Percentiles rank a stretch among this genome's conserved stretches.
These are phyloP conservation scores for Rhododendron simsii DNA, from an alignment of 148 eudicot genomes.

Conservation along the genomic window DNA sequence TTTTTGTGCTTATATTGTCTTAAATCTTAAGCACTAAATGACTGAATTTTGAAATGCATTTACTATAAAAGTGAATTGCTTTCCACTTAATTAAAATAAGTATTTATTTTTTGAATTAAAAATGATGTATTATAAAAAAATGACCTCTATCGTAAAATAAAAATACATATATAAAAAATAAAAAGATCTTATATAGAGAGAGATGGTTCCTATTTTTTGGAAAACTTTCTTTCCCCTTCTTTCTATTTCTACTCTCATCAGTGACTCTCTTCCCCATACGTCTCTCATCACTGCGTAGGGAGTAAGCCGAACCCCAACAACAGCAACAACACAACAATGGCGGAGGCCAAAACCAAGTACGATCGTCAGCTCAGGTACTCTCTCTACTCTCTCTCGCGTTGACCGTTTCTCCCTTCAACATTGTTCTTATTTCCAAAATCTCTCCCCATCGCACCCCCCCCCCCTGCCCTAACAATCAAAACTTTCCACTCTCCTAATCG, in stretches of 20 bases:
- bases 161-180: no score
- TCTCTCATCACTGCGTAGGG: neutral
- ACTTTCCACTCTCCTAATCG: neutral
- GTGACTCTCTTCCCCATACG: neutral
- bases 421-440: neutral
- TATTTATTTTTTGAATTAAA: no score
- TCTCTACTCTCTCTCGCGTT: neutral
- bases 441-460: neutral
- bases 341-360: constrained; percentile 83
- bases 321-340: constrained; percentile 40
- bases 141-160: no score
- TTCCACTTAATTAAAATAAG: no score
- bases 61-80: no score
- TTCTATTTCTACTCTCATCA: neutral
- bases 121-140: no score
- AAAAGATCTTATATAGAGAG: no score
- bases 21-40: no score
- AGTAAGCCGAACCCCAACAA: constrained; percentile 7
- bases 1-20: no score
- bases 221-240: neutral
- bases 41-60: no score
- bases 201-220: no score
- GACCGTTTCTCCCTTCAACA: neutral
- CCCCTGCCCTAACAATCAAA: neutral
- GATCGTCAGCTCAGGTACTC: constrained; percentile 91